Conservation (phyloP, 2,329 filamentous ascomycete genomes). For the Paraphaeosphaeria sporulosa region DNA sequence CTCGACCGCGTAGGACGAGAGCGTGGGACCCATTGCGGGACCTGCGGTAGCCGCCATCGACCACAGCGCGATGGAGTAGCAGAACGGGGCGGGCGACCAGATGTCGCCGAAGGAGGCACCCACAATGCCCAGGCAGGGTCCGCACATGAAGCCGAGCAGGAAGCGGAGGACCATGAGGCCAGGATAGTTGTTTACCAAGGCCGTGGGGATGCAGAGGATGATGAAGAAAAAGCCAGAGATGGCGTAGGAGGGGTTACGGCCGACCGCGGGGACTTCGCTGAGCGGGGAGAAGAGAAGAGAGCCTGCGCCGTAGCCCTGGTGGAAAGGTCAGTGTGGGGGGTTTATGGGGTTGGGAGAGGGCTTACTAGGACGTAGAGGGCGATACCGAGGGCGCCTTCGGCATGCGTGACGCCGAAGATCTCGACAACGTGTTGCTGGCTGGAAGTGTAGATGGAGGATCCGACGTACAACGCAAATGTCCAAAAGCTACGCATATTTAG, state of each 20-base stretch:
- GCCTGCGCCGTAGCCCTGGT: constrained; percentile 62
- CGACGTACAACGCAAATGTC: constrained; percentile 66
- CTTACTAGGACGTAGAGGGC: constrained; percentile 64
- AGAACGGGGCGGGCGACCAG: constrained; percentile 50
- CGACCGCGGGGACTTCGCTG: constrained; percentile 70
- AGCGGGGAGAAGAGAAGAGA: constrained; percentile 72
- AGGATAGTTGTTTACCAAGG: constrained; percentile 67
- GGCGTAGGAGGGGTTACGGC: constrained; percentile 73
- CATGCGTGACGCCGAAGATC: constrained; percentile 60
- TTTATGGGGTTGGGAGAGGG: not conserved
- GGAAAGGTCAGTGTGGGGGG: not conserved
- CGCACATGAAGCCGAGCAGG: constrained; percentile 45
- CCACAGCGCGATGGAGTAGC: constrained; percentile 53
- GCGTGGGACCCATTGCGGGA: constrained; percentile 68
- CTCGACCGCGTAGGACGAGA: constrained; percentile 77
- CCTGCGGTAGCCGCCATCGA: constrained; percentile 58
- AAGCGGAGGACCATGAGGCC: constrained; percentile 65
- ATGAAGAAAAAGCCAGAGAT: constrained; percentile 72
- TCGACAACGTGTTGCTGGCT: constrained; percentile 55
- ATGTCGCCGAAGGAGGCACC: constrained; percentile 45
- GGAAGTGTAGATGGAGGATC: constrained; percentile 59
- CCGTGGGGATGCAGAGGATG: constrained; percentile 69
- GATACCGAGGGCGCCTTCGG: constrained; percentile 64
- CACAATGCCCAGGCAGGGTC: constrained; percentile 44
- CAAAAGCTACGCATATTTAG: constrained; percentile 55